phyloP scores from a whole-genome alignment of 2,329 filamentous ascomycete species.

The Sarocladium brachiariae region DNA sequence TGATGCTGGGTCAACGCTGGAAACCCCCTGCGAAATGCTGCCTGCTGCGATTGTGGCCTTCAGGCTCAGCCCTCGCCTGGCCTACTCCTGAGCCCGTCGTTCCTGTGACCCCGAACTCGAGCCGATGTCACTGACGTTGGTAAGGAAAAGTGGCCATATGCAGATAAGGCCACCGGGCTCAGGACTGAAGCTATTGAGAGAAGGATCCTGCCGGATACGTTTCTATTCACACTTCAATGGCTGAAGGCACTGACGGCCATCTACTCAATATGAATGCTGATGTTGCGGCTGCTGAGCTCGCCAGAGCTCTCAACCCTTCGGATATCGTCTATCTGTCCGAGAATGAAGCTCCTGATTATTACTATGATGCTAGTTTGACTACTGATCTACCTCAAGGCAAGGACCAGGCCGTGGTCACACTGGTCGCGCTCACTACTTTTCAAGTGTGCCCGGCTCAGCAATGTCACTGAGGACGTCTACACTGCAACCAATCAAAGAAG shows the following conservation, averaged over 20 bases:
- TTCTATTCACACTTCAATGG: constrained; percentile 93
- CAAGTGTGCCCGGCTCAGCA: constrained; percentile 85
- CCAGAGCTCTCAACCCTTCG: constrained; percentile 78
- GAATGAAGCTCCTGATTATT: constrained; percentile 93
- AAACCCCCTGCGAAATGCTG: constrained; percentile 32
- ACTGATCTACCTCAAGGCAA: constrained; percentile 93
- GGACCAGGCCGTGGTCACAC: constrained; percentile 83
- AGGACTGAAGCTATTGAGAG: constrained; percentile 87
- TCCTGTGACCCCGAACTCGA: too few species aligned
- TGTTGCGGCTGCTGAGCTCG: constrained; percentile 89
- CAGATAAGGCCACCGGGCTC: constrained; percentile 91
- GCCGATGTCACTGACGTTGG: constrained; percentile 97
- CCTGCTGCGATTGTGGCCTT: constrained; percentile 35
- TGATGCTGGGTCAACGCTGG: constrained; percentile 10
- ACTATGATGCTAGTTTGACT: constrained; percentile 92
- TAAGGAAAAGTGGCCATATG: constrained; percentile 91
- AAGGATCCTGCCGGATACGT: constrained; percentile 87
- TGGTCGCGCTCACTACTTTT: constrained; percentile 77
- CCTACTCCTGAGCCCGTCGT: constrained; percentile 25
- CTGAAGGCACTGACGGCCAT: constrained; percentile 84
- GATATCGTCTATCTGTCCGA: constrained; percentile 99
- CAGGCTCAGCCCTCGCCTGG: constrained; percentile 36
- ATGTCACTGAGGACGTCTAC: constrained; percentile 93
- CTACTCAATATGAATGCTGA: constrained; percentile 97
- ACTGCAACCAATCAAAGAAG: constrained; percentile 86